These are phyloP conservation scores for Xylaria cubensis DNA, from an alignment of 495 filamentous ascomycete species.

Conservation along the genomic window DNA sequence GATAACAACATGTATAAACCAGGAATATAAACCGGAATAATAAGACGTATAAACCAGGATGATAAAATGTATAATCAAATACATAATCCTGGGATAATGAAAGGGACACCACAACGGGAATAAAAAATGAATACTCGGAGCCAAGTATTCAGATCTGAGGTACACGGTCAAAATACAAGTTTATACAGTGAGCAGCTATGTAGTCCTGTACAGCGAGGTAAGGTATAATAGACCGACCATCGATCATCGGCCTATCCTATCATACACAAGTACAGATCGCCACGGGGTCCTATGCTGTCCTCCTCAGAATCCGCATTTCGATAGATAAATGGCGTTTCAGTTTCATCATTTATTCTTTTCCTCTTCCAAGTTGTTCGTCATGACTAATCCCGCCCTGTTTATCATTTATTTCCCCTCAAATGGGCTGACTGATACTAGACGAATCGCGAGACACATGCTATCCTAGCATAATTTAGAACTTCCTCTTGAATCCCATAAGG, in stretches of 20 bases:
- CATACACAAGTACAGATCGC: background rate
- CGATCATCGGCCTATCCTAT: constrained; percentile 15
- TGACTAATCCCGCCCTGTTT: too few relatives aligned
- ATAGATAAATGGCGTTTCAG: background rate
- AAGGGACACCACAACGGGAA: background rate
- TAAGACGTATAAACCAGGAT: too few relatives aligned
- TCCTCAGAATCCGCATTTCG: background rate
- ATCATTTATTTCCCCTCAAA: background rate
- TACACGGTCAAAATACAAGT: constrained; percentile 19
- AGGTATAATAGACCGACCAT: background rate
- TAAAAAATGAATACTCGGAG: background rate
- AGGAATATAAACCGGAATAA: too few relatives aligned
- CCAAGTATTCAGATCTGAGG: background rate
- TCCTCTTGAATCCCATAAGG: constrained; percentile 29
- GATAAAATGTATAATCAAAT: too few relatives aligned
- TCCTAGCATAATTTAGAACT: background rate
- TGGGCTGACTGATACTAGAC: background rate
- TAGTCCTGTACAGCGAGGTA: background rate
- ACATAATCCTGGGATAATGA: too few relatives aligned
- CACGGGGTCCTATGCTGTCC: background rate
- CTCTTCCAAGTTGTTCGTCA: too few relatives aligned
- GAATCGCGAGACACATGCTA: background rate
- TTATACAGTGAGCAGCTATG: constrained; percentile 21
- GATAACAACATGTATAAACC: too few relatives aligned
- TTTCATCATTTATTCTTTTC: background rate